Percentiles rank a stretch among this genome's conserved stretches.
Evolutionary conservation across 2,329 filamentous ascomycete genomes (phyloP).

Genomic region (Ophiostoma pallidulum): DNA sequence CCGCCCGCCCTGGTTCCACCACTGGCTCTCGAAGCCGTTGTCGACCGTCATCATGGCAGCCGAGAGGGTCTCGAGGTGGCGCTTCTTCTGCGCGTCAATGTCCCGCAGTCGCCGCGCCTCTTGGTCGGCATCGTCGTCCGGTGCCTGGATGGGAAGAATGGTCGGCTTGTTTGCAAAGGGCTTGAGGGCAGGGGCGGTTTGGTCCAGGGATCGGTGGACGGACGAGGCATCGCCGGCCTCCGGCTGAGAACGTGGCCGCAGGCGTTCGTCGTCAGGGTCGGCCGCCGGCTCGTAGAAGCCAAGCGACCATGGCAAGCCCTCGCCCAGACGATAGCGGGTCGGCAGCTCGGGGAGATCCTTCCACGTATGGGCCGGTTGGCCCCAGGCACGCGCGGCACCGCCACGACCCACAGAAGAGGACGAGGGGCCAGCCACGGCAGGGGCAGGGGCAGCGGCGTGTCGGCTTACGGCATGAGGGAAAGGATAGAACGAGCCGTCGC

Average conservation of each 20-base stretch:
- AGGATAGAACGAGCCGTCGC: slow-evolving; percentile 2
- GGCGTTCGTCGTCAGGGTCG: slow-evolving; percentile 21
- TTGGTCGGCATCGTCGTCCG: not conserved
- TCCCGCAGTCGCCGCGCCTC: slow-evolving; percentile 23
- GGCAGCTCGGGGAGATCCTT: slow-evolving; percentile 35
- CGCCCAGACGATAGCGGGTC: slow-evolving; percentile 34
- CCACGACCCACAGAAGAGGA: too few species aligned
- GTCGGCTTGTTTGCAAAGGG: slow-evolving; percentile 10
- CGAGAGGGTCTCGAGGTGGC: slow-evolving; percentile 40
- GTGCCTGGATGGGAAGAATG: slow-evolving; percentile 9
- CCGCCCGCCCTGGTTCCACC: slow-evolving; percentile 42
- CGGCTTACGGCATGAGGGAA: not conserved
- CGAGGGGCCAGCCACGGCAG: not conserved
- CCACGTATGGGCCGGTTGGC: slow-evolving; percentile 21
- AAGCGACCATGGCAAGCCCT: slow-evolving; percentile 38
- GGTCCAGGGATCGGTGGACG: slow-evolving; percentile 13
- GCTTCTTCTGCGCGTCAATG: slow-evolving; percentile 27
- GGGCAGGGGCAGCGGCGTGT: not conserved
- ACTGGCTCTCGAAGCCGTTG: slow-evolving; percentile 49
- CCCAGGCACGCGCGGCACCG: too few species aligned
- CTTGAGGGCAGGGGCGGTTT: not conserved
- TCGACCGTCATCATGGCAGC: slow-evolving; percentile 48
- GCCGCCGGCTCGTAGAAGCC: slow-evolving; percentile 23
- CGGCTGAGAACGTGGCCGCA: not conserved
- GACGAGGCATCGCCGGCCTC: slow-evolving; percentile 2